Evolutionary conservation across 495 filamentous ascomycete genomes (phyloP).

Genomic region (Aspergillus sclerotiicarbonarius): DNA sequence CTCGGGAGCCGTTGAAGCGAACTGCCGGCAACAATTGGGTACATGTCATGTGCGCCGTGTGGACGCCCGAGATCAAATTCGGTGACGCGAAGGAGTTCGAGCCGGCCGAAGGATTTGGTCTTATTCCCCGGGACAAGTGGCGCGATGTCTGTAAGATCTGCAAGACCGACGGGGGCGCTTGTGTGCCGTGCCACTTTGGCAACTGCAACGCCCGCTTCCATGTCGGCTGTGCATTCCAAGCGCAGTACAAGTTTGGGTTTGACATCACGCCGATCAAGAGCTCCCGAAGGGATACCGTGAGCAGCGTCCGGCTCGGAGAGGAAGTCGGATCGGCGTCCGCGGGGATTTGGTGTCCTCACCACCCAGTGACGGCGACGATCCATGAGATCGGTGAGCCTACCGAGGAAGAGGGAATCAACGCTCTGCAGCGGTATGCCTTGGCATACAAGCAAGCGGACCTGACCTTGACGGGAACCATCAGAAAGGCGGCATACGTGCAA

Average conservation of each 20-base stretch:
- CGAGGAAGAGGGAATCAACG: conserved; percentile 59
- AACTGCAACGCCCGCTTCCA: conserved; percentile 82
- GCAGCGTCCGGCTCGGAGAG: conserved; percentile 68
- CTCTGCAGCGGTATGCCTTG: conserved; percentile 78
- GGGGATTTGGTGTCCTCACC: conserved; percentile 87
- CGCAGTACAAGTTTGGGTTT: conserved; percentile 80
- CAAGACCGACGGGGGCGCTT: conserved; percentile 65
- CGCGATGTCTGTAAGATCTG: conserved; percentile 83
- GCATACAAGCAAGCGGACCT: conserved; percentile 95
- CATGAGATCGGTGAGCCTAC: conserved; percentile 75
- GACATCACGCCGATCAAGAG: conserved; percentile 88
- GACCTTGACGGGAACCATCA: conserved; percentile 81
- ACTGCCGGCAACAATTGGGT: conserved; percentile 97
- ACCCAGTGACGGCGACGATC: conserved; percentile 64
- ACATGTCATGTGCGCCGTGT: conserved; percentile 91
- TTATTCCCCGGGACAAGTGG: conserved; percentile 66
- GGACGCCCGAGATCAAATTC: conserved; percentile 89
- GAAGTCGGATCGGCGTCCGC: conserved; percentile 77
- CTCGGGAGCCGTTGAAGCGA: conserved; percentile 88
- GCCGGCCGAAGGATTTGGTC: conserved; percentile 81
- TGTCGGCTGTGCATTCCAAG: conserved; percentile 82
- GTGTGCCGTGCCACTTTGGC: conserved; percentile 66
- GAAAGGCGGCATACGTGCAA: conserved; percentile 74
- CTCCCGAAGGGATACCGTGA: conserved; percentile 72
- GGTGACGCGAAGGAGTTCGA: conserved; percentile 76